phyloP scores from a whole-genome alignment of 768 basidiomycete species.

The Mycena floridula region DNA sequence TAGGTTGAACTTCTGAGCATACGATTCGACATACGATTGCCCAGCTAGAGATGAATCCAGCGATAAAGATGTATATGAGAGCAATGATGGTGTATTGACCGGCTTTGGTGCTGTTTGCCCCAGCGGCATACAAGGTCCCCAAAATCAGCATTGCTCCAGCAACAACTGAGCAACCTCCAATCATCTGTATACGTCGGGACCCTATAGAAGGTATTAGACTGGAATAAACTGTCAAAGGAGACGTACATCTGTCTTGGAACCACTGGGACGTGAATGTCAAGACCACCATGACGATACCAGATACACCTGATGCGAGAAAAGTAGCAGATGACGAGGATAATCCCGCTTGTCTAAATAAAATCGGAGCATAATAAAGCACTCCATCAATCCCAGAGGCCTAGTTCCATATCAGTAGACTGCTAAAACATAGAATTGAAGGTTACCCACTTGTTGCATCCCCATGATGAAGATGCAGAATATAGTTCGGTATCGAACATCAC shows the following conservation, averaged over 20 bases:
- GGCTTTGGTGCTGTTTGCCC: conserved; percentile 19
- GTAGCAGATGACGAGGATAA: conserved; percentile 36
- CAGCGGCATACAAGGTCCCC: conserved; percentile 35
- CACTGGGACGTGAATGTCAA: conserved; percentile 31
- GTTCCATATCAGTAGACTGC: conserved; percentile 8
- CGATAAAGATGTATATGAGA: conserved; percentile 41
- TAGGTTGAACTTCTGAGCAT: conserved; percentile 42
- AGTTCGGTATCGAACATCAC: conserved; percentile 25
- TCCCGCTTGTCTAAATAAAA: conserved; percentile 45
- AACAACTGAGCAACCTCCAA: conserved; percentile 37
- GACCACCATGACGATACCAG: conserved; percentile 38
- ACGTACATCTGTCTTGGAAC: conserved; percentile 32
- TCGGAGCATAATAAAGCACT: conserved; percentile 37
- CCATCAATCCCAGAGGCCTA: conserved; percentile 28
- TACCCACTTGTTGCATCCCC: conserved; percentile 34
- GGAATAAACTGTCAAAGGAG: not conserved
- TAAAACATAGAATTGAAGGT: no score
- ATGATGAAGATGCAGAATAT: conserved; percentile 35
- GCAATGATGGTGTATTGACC: conserved; percentile 36
- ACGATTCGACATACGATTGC: conserved; percentile 35
- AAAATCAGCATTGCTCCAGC: conserved; percentile 33
- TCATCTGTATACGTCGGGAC: conserved; percentile 30
- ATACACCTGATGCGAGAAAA: conserved; percentile 45
- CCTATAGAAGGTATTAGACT: conserved; percentile 1
- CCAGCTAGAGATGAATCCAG: conserved; percentile 38